Base-by-base conservation (phyloP, 768 basidiomycete species). In the Suillus variegatus region DNA sequence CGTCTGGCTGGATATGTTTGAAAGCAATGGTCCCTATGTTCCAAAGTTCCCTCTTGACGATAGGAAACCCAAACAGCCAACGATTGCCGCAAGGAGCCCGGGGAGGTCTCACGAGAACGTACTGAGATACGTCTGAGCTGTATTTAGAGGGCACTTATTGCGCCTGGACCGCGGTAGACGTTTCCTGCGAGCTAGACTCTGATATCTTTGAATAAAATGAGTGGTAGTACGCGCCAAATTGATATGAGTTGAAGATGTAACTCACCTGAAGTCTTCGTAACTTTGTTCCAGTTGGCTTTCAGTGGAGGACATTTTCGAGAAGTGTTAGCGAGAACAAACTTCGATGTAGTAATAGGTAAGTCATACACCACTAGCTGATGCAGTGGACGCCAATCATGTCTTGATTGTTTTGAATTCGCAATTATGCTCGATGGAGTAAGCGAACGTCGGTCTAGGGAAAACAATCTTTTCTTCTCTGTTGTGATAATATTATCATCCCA, bases 21-120 rank as follows among this genome's bases (percentile, higher is more conserved):
- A 38, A 38, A 38, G 36, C 36, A 38, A 38, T 38, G 7, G 22
- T 5, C 1, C 35, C 46, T 6, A 46, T 3, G 4, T 40, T 0
- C 61, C 36, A 35, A 20, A 35, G 7, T 10, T 55, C 52, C 3
- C 18, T 35, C 52, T 20, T 55, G 32, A 28, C 18, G 1, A 55
- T 12, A 10, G 52, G 52, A 18, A 55, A 55, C 10, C 32, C 52
- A 32, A 55, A 55, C 2, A 55, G 4, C 4, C 20, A 18, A 55
- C 52, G 52, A 55, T 55, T 20, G 9, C 52, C 20, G 10, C 32
- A 32, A 12, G 52, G 18, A 20, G 32, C 52, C 16, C 44, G 28
- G 25, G 47, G 47, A 43, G 61, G 61, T 8, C 61, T 35, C 8
- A 40, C 46, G 35, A 62, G 61, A 41, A 52, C 32, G n/a, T 10